Conservation (phyloP, 2,329 filamentous ascomycete genomes). For the Sarocladium brachiariae region DNA sequence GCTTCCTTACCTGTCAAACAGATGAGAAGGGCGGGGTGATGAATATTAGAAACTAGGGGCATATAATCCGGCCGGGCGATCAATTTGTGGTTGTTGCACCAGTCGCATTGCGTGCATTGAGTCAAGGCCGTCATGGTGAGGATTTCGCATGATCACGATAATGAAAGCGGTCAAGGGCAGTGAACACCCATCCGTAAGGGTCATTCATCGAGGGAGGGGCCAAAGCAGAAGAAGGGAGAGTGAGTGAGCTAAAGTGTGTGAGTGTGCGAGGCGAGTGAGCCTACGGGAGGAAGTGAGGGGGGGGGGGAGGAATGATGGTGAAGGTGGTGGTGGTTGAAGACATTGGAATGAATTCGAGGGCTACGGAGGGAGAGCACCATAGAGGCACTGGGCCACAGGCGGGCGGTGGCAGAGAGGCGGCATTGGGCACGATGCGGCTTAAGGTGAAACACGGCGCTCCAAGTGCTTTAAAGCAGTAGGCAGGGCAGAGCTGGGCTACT, state of each 20-base stretch:
- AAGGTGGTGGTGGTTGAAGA: neutral
- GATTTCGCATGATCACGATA: neutral
- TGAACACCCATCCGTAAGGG: slow-evolving; percentile 1
- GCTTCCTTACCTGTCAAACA: too few relatives aligned
- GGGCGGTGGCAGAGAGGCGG: neutral
- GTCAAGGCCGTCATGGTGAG: neutral
- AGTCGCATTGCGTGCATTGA: neutral
- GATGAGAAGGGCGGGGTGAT: neutral
- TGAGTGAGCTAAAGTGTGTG: neutral
- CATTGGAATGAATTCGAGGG: too few relatives aligned
- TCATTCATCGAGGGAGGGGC: neutral
- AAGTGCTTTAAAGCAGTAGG: neutral
- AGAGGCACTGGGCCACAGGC: too few relatives aligned
- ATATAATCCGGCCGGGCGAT: neutral
- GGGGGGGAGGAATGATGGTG: neutral
- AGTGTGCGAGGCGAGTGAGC: neutral
- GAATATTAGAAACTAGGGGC: neutral
- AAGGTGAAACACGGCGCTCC: neutral
- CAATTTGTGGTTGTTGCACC: neutral
- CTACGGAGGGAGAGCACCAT: too few relatives aligned
- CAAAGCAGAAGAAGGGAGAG: neutral
- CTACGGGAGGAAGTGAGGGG: neutral
- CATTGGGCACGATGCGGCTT: neutral
- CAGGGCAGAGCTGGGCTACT: too few relatives aligned
- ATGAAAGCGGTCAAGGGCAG: neutral